These are phyloP conservation scores for Pseudocercospora fuligena DNA, from an alignment of 2,329 filamentous ascomycete species.

Conservation along the genomic window DNA sequence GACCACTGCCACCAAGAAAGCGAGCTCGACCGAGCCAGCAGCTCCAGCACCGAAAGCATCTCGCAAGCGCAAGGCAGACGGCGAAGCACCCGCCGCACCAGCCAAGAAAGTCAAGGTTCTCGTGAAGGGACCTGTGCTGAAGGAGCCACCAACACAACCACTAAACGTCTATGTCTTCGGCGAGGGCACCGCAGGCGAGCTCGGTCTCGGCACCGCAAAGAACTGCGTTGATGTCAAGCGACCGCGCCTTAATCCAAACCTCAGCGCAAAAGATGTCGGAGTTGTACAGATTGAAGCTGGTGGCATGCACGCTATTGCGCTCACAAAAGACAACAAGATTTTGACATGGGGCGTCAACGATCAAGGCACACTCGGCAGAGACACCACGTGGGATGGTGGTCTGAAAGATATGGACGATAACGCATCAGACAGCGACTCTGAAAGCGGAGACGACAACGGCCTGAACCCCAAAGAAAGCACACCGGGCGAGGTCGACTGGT, in stretches of 20 bases:
- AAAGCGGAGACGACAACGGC: conserved; percentile 62
- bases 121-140: conserved; percentile 56
- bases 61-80: conserved; percentile 37
- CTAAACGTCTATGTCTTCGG: conserved; percentile 82
- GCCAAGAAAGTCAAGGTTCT: conserved; percentile 39
- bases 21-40: conserved; percentile 9
- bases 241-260: conserved; percentile 69
- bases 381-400: conserved; percentile 71
- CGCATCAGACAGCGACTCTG: conserved; percentile 60
- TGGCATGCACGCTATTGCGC: conserved; percentile 78
- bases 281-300: conserved; percentile 78
- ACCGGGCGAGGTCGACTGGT: conserved; percentile 52
- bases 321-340: conserved; percentile 81
- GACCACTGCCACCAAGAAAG: conserved; percentile 25
- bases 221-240: conserved; percentile 73
- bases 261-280: conserved; percentile 62
- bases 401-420: conserved; percentile 59
- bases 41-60: conserved; percentile 25
- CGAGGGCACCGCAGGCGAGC: conserved; percentile 78
- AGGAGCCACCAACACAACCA: conserved; percentile 64
- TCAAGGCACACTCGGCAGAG: conserved; percentile 76
- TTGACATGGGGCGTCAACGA: conserved; percentile 89
- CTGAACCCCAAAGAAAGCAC: conserved; percentile 75
- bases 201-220: conserved; percentile 73
- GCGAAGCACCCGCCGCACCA: conserved; percentile 35